Evolutionary conservation across 345 rosid species (phyloP).

Genomic region (Excoecaria cochinchinensis): DNA sequence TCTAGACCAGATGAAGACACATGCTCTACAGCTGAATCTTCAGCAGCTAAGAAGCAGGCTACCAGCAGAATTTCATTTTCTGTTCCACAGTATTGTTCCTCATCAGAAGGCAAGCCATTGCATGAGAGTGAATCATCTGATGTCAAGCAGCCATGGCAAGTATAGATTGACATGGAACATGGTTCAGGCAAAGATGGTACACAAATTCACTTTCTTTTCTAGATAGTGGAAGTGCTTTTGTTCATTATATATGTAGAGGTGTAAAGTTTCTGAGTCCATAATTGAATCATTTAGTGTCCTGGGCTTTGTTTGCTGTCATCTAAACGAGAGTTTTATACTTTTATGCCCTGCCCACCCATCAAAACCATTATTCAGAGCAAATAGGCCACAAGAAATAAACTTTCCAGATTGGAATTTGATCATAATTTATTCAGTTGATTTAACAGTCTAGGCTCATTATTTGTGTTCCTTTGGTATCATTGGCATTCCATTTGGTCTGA

Average conservation of each 20-base stretch:
- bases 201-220: slow-evolving; percentile 17
- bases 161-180: slow-evolving; percentile 31
- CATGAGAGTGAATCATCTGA: slow-evolving; percentile 48
- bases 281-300: not conserved
- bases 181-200: slow-evolving; percentile 37
- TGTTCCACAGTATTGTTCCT: slow-evolving; percentile 57
- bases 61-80: slow-evolving; percentile 49
- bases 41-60: slow-evolving; percentile 46
- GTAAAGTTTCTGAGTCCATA: not conserved
- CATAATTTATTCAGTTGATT: not conserved
- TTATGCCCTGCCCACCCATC: not conserved
- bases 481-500: not conserved
- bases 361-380: not conserved
- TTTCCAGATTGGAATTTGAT: not conserved
- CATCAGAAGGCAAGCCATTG: slow-evolving; percentile 42
- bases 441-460: not conserved
- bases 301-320: not conserved
- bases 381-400: not conserved
- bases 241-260: not conserved
- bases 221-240: not conserved
- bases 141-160: slow-evolving; percentile 31
- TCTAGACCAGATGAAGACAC: slow-evolving; percentile 46
- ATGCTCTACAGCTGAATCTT: slow-evolving; percentile 80
- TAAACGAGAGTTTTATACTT: not conserved
- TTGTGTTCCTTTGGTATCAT: not conserved